Base-by-base conservation (phyloP, 306 rosid genomes). In the Prunus davidiana region DNA sequence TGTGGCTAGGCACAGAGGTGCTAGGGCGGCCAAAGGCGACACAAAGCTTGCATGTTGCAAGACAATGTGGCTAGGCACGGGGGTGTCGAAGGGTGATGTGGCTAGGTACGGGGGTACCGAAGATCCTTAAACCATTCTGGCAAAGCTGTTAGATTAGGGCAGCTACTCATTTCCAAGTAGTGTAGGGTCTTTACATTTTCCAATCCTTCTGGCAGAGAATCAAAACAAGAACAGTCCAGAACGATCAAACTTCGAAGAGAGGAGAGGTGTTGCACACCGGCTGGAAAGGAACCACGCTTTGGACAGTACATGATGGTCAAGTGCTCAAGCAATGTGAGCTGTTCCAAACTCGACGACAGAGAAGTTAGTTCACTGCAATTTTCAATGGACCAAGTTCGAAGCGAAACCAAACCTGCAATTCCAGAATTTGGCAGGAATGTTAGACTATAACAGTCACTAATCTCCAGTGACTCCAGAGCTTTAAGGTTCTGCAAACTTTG, bases 321-420 rank as follows among this genome's bases (percentile, higher is more conserved):
- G 66, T 56, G 50, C 73, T 67, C 67, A 43, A 67, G 80, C 13
- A 52, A 76, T 18, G 56, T 43, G 45, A 67, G 80, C 12, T 20
- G 12, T 43, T 24, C 54, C 43, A 76, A 34, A 6, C 65, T 61
- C 4, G 60, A 65, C 9, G 73, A 76, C 3, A 76, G 14, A 5
- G 74, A 76, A 18, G 57, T 52, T 20, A 67, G 20, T 0, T 55
- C 55, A 27, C 12, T 76, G 56, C 74, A 76, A 67, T 56, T 76
- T 25, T 76, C 74, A 12, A 55, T 76, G 32, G 80, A 67, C 73
- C 56, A 54, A 67, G 67, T 49, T 76, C 46, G 67, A 67, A 76
- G 74, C 41, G 16, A 66, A 46, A 32, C 41, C 30, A 25, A 41
- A 22, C 67, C 74, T 45, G 43, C 38, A n/a, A 24, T 55, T 24